Percentiles rank a stretch among this genome's conserved stretches.
These are phyloP conservation scores for Eucalyptus victrix DNA, from an alignment of 345 rosid species.

Conservation along the genomic window DNA sequence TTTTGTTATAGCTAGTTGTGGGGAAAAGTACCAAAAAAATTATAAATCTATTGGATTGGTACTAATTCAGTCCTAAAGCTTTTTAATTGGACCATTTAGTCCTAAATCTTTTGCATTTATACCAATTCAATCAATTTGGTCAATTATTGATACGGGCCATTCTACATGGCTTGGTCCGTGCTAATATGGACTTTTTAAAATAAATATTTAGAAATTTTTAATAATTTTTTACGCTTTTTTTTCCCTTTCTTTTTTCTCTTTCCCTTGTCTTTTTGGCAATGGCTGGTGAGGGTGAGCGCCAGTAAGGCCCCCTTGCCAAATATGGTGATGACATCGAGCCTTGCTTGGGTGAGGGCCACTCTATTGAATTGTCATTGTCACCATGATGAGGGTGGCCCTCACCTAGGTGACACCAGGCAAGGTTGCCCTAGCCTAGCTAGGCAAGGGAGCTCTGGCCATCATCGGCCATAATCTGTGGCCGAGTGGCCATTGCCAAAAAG, in stretches of 20 bases:
- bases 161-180: background rate
- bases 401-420: background rate
- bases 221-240: too few relatives aligned
- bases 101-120: background rate
- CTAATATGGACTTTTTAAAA: too few relatives aligned
- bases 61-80: too few relatives aligned
- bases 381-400: background rate
- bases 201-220: too few relatives aligned
- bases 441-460: too few relatives aligned
- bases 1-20: background rate
- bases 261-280: background rate
- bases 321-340: accelerated
- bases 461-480: accelerated
- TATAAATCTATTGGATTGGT: too few relatives aligned
- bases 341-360: background rate
- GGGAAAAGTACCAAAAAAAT: background rate
- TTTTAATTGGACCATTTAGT: too few relatives aligned
- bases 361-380: background rate
- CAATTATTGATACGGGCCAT: too few relatives aligned
- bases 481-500: background rate
- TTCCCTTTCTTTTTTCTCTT: accelerated
- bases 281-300: background rate
- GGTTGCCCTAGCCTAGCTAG: background rate
- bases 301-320: background rate
- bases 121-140: background rate